These are phyloP conservation scores for Colletotrichum tropicale DNA, from an alignment of 2,329 filamentous ascomycete genomes.

Conservation along the genomic window DNA sequence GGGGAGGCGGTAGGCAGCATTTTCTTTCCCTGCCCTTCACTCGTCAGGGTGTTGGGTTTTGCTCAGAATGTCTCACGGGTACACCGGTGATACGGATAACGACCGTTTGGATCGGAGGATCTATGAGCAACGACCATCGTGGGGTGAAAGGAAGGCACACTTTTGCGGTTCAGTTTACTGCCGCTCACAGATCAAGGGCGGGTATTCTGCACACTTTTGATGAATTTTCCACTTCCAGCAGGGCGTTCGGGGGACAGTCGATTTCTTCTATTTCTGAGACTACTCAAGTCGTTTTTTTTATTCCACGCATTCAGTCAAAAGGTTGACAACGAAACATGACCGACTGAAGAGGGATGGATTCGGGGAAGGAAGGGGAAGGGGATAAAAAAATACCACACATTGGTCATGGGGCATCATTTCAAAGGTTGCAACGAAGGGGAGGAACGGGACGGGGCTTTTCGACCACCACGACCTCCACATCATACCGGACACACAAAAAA, in stretches of 20 bases:
- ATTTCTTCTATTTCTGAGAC: not conserved
- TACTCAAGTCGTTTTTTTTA: not conserved
- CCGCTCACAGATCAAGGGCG: conserved; percentile 4
- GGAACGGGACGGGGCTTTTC: not conserved
- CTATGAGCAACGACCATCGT: not conserved
- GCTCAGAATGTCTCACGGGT: not conserved
- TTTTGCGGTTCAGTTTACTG: not conserved
- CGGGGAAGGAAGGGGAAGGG: not conserved
- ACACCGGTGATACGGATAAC: not conserved
- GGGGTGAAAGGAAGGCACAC: not conserved
- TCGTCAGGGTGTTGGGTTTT: not conserved
- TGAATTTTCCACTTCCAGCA: conserved; percentile 17
- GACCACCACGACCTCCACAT: conserved; percentile 1
- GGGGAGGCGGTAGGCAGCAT: not conserved
- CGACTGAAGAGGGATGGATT: conserved; percentile 9
- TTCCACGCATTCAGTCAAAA: conserved; percentile 11
- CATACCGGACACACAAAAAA: not conserved
- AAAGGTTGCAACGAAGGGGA: conserved; percentile 16
- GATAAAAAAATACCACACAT: conserved; percentile 17
- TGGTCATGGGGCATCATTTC: conserved; percentile 3
- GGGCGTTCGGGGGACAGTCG: conserved; percentile 11
- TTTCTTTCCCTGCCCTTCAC: not conserved
- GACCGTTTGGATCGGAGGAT: conserved; percentile 2
- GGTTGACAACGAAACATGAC: conserved; percentile 19
- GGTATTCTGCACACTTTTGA: conserved; percentile 10